A percentile compares a stretch with the other conserved stretches of the same genome.
phyloP scores from a whole-genome alignment of 169 alveolate species.

The Plasmodium fragile region DNA sequence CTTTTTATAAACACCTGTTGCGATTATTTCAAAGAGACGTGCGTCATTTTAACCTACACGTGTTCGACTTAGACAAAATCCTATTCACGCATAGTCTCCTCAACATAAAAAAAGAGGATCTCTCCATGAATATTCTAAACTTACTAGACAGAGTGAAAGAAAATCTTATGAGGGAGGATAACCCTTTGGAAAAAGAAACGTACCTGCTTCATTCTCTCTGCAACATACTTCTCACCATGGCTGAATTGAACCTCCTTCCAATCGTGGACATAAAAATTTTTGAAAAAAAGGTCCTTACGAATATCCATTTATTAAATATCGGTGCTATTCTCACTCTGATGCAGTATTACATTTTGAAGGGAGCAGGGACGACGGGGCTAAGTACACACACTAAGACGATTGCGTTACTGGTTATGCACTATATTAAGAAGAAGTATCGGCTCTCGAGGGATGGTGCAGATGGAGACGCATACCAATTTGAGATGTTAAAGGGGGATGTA shows the following conservation, averaged over 20 bases:
- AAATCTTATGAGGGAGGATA: slow-evolving; percentile 4
- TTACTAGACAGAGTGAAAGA: slow-evolving; percentile 46
- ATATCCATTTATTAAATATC: slow-evolving; percentile 20
- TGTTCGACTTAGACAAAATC: slow-evolving; percentile 63
- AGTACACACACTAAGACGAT: slow-evolving; percentile 4
- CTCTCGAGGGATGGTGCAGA: not conserved
- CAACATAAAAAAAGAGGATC: not conserved
- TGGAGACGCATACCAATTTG: not conserved
- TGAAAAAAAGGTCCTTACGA: slow-evolving; percentile 26
- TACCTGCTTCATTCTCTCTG: slow-evolving; percentile 30
- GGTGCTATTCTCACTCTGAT: slow-evolving; percentile 28
- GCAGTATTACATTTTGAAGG: slow-evolving; percentile 47
- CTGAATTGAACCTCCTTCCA: slow-evolving; percentile 33
- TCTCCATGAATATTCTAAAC: slow-evolving; percentile 1
- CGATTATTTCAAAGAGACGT: slow-evolving; percentile 21
- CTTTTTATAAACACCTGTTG: slow-evolving; percentile 11
- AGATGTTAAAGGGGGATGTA: slow-evolving; percentile 28
- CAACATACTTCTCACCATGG: slow-evolving; percentile 20
- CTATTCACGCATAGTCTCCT: slow-evolving; percentile 28
- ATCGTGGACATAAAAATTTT: slow-evolving; percentile 18
- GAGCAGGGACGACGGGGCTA: not conserved
- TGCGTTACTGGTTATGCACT: slow-evolving; percentile 12
- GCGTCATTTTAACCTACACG: slow-evolving; percentile 16
- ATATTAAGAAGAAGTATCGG: slow-evolving; percentile 34
- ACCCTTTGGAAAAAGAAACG: slow-evolving; percentile 10